Base-by-base conservation (phyloP, 352 stramenopile species). In the Phytophthora cryptogea region DNA sequence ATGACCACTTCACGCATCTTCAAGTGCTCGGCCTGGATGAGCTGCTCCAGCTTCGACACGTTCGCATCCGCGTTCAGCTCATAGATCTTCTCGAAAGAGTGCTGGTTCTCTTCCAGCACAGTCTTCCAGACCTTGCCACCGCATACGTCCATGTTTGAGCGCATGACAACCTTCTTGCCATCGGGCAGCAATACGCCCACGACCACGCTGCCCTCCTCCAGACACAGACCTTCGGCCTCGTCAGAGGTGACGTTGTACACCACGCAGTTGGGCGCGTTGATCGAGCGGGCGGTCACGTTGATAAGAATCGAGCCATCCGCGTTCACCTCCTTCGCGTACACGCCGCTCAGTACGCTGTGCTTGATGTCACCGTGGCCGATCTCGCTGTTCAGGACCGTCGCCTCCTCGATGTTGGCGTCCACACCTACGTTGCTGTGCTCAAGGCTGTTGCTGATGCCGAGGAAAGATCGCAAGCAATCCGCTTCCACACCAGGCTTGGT, bases 241-340 rank as follows among this genome's bases (percentile, higher is more conserved):
- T 98, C 91, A 53, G 84, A 96, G 31, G 98, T 95, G 14, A 99
- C 82, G 73, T 99, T 99, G 85, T 99, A 99, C 50, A 98, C 73
- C 26, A 99, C 96, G 57, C 89, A 96, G 41, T 93, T 90, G 51
- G 91, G 91, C 5, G 95, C 96, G n/a, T 80, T 84, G 68, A 99
- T 99, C 35, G 93, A 97, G 58, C 93, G 94, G 10, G 96, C 96
- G 10, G 95, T 98, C 45, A 98, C 97, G 76, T 99, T 99, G 59
- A 99, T 98, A 47, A 99, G 77, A 57, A 99, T 98, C 49, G 93
- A 98, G 53, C 94, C 92, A 52, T 99, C 84, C 1, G 87, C 94
- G 37, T 96, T 86, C 53, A 99, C 81, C 53, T 97, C 82, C 20
- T 80, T 78, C 8, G 91, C 86, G 42, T 76, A 85, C 13, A 99